phyloP scores from a whole-genome alignment of 148 eudicot genomes.

The Heliosperma pusillum region DNA sequence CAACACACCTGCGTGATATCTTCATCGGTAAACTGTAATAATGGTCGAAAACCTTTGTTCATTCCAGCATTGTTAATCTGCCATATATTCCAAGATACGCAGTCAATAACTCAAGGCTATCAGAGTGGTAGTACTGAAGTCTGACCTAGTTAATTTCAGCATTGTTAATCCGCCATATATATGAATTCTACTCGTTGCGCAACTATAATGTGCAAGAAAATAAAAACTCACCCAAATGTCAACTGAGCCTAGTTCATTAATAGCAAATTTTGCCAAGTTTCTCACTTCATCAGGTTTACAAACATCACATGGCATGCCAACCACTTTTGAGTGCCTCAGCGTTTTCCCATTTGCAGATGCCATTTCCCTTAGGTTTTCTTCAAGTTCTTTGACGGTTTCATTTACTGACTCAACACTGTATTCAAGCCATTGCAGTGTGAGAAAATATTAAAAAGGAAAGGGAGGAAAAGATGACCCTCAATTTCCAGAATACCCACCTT shows the following conservation, averaged over 20 bases:
- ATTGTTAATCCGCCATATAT: not conserved
- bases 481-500: constrained; percentile 45
- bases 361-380: constrained; percentile 68
- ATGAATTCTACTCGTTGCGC: not conserved
- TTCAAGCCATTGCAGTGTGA: constrained; percentile 27
- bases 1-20: constrained; percentile 75
- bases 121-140: not conserved
- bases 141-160: not conserved
- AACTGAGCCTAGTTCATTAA: constrained; percentile 72
- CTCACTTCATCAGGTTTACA: constrained; percentile 75
- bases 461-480: constrained; percentile 5
- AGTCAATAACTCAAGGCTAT: constrained; percentile 5
- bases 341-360: constrained; percentile 38
- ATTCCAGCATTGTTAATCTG: constrained; percentile 98
- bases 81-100: not conserved
- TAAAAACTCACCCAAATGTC: constrained; percentile 82
- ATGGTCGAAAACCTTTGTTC: constrained; percentile 98
- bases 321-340: constrained; percentile 69
- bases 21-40: constrained; percentile 81
- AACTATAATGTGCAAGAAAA: not conserved
- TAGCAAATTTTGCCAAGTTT: constrained; percentile 67
- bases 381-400: constrained; percentile 77
- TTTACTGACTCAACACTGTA: constrained; percentile 80
- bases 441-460: constrained; percentile 7
- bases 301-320: constrained; percentile 87